These are phyloP conservation scores for Neurospora terricola DNA, from an alignment of 495 filamentous ascomycete genomes.

Conservation along the genomic window DNA sequence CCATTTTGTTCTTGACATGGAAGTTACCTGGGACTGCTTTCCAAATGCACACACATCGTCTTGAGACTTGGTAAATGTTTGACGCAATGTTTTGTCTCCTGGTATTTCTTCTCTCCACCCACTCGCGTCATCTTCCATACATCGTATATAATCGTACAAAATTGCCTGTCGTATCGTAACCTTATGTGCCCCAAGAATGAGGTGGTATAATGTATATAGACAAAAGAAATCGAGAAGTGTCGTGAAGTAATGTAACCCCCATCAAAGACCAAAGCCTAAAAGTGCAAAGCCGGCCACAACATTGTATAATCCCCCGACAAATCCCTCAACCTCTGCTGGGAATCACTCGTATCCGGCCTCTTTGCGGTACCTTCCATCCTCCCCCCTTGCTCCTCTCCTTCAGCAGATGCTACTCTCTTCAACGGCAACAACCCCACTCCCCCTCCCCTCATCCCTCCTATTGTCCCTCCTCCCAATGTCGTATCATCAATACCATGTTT, in stretches of 20 bases:
- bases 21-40: too few species aligned
- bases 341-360: constrained; percentile 11
- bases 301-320: constrained; percentile 23
- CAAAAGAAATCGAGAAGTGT: background rate
- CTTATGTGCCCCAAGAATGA: background rate
- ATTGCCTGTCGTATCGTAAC: background rate
- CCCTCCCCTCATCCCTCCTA: background rate
- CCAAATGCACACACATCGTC: too few species aligned
- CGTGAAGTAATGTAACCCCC: background rate
- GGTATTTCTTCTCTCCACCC: background rate
- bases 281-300: constrained; percentile 26
- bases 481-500: constrained; percentile 27
- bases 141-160: background rate
- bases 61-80: too few species aligned
- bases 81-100: too few species aligned
- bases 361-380: background rate
- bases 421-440: constrained; percentile 3
- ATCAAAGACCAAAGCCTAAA: background rate
- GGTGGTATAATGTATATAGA: background rate
- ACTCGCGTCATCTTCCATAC: background rate
- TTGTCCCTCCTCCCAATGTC: background rate
- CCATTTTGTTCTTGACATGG: too few species aligned
- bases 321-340: constrained; percentile 10
- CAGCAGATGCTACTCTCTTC: constrained; percentile 13
- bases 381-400: constrained; percentile 7